phyloP scores from a whole-genome alignment of 2,329 filamentous ascomycete species.

The Colletotrichum scovillei region DNA sequence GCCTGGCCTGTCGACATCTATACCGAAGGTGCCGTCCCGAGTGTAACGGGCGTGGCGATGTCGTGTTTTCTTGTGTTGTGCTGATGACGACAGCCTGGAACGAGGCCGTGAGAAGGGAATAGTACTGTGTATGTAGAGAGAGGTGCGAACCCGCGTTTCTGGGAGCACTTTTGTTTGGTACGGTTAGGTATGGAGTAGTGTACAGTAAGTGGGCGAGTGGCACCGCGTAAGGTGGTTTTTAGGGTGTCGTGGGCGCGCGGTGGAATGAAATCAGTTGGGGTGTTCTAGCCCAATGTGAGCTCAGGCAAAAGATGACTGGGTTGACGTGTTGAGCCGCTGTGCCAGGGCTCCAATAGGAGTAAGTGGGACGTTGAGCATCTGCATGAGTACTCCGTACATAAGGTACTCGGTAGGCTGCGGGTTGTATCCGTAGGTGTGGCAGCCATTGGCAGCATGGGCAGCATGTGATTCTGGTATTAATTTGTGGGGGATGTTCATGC shows the following conservation, averaged over 20 bases:
- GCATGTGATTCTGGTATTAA: constrained; percentile 32
- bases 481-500: constrained; percentile 35
- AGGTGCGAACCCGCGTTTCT: neutral
- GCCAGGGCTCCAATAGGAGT: constrained; percentile 32
- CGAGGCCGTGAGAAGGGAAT: neutral
- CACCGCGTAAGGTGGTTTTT: neutral
- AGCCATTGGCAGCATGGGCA: neutral
- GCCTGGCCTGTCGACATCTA: neutral
- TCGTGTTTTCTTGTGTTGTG: neutral
- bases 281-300: neutral
- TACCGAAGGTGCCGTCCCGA: neutral
- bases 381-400: no score
- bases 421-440: neutral
- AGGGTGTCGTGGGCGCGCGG: no score
- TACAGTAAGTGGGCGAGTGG: neutral
- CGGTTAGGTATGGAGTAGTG: neutral
- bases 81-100: neutral
- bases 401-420: neutral
- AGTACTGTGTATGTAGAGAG: neutral
- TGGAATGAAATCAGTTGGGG: constrained; percentile 9
- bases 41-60: neutral
- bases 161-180: neutral
- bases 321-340: constrained; percentile 34
- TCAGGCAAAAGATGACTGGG: constrained; percentile 9
- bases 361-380: constrained; percentile 24